Conservation (phyloP, 106 monocot species). For the Phalaenopsis equestris region DNA sequence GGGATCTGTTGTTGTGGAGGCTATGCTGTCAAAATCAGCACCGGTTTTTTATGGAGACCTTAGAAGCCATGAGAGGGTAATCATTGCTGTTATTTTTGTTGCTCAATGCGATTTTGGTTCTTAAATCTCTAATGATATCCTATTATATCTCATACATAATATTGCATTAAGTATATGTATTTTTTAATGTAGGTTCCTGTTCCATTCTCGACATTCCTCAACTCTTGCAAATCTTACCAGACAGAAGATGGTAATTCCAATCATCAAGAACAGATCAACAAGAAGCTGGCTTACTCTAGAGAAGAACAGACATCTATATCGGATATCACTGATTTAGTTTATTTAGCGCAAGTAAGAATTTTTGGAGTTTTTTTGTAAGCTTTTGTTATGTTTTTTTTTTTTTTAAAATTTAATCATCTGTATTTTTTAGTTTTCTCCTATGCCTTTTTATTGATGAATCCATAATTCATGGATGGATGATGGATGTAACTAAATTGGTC, state of each 20-base stretch:
- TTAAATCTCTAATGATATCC: background rate
- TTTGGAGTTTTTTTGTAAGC: background rate
- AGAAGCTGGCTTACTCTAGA: slow-evolving; percentile 10
- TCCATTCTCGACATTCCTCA: slow-evolving; percentile 56
- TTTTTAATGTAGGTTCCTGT: slow-evolving; percentile 51
- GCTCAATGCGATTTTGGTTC: background rate
- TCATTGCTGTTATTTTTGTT: slow-evolving; percentile 1
- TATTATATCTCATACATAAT: background rate
- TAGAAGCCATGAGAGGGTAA: slow-evolving; percentile 78
- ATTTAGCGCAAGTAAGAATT: slow-evolving; percentile 76
- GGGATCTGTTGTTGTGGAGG: slow-evolving; percentile 56
- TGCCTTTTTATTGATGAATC: background rate
- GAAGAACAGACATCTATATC: slow-evolving; percentile 25
- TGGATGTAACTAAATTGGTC: slow-evolving; percentile 2
- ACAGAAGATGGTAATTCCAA: slow-evolving; percentile 11
- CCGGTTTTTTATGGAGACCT: slow-evolving; percentile 84
- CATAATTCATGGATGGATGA: background rate
- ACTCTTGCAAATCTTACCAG: slow-evolving; percentile 50
- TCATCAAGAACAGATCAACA: slow-evolving; percentile 6
- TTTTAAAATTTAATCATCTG: background rate
- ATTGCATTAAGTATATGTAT: background rate
- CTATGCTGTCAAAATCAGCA: slow-evolving; percentile 63
- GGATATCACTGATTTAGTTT: slow-evolving; percentile 35
- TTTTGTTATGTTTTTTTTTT: background rate
- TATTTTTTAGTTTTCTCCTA: background rate